Conservation (phyloP, 495 filamentous ascomycete genomes). For the Hyaloscypha variabilis region DNA sequence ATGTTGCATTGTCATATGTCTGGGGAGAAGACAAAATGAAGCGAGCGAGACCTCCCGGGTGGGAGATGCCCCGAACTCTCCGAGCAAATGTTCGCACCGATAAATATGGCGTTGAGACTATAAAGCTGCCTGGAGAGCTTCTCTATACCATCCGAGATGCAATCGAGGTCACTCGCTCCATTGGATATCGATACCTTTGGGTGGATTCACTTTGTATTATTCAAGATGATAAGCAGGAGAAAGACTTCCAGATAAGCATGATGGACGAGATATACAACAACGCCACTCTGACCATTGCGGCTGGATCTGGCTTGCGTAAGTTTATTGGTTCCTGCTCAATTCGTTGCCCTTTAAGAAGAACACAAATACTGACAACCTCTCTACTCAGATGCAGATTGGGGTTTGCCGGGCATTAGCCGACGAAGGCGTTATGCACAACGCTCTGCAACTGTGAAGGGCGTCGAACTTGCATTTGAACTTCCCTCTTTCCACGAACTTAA, state of each 20-base stretch:
- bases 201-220: too few relatives aligned
- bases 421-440: slow-evolving; percentile 2
- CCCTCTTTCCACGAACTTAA: background rate
- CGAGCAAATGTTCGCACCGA: background rate
- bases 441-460: background rate
- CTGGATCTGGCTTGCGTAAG: slow-evolving; percentile 33
- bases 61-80: slow-evolving; percentile 10
- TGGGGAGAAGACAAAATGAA: slow-evolving; percentile 14
- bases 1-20: slow-evolving; percentile 15
- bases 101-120: slow-evolving; percentile 3
- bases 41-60: background rate
- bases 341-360: background rate
- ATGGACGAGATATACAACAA: slow-evolving; percentile 38
- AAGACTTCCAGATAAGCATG: slow-evolving; percentile 30
- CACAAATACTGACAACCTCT: background rate
- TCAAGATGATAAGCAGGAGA: slow-evolving; percentile 18
- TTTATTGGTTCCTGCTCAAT: background rate
- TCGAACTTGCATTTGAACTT: background rate
- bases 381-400: slow-evolving; percentile 10
- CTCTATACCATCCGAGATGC: slow-evolving; percentile 32
- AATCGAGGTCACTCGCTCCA: slow-evolving; percentile 24
- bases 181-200: slow-evolving; percentile 36
- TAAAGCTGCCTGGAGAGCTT: slow-evolving; percentile 1
- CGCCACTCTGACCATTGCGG: slow-evolving; percentile 34
- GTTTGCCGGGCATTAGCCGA: slow-evolving; percentile 5